Evolutionary conservation across 2,329 filamentous ascomycete species (phyloP).

Genomic region (Fusarium domesticum): DNA sequence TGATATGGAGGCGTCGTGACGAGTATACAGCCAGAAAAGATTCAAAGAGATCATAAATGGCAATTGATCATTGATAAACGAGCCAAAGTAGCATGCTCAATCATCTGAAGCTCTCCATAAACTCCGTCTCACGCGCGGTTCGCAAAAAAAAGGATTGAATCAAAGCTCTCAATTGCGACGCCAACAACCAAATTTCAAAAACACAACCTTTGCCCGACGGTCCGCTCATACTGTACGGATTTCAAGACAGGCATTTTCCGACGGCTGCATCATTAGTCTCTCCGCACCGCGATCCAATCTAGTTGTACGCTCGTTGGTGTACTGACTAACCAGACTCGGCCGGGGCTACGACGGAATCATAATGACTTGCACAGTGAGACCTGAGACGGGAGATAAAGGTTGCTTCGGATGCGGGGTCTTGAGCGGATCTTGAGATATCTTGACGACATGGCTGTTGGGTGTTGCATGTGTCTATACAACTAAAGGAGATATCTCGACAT

Average conservation of each 20-base stretch:
- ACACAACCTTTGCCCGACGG: background rate
- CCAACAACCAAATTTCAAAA: background rate
- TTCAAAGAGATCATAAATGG: too few species aligned
- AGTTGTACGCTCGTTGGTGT: background rate
- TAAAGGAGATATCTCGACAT: background rate
- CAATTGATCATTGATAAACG: too few species aligned
- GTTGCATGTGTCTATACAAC: too few species aligned
- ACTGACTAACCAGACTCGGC: background rate
- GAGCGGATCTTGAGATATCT: too few species aligned
- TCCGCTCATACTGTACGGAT: background rate
- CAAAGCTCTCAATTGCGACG: background rate
- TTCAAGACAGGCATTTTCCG: background rate
- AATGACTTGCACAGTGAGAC: background rate
- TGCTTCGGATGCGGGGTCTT: background rate
- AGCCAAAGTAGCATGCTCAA: too few species aligned
- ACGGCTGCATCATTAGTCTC: slow-evolving; percentile 1
- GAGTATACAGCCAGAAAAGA: too few species aligned
- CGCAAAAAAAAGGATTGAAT: too few species aligned
- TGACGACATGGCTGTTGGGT: too few species aligned
- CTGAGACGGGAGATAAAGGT: background rate
- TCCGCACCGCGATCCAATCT: background rate
- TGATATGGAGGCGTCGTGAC: too few species aligned
- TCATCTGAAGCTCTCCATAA: too few species aligned
- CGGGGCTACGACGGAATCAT: background rate
- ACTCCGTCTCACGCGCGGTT: too few species aligned